Percentiles rank a stretch among this genome's conserved stretches.
phyloP scores from a whole-genome alignment of 225 moss, liverwort and hornwort species.

The Polytrichum commune region DNA sequence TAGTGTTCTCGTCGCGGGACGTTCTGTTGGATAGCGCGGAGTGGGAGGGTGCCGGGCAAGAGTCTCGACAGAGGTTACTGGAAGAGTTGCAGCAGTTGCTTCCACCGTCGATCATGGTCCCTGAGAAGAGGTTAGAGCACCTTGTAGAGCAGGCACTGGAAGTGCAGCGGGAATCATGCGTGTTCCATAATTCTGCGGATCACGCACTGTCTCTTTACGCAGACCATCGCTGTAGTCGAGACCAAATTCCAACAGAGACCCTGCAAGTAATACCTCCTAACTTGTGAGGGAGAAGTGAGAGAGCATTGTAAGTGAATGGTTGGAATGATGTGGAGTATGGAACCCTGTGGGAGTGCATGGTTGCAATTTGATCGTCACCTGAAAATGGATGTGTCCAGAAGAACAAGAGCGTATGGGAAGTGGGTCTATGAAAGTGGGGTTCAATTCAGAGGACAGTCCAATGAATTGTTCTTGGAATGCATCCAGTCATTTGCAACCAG shows the following conservation, averaged over 20 bases:
- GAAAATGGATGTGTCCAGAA: too few relatives aligned
- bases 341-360: too few relatives aligned
- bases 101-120: conserved; percentile 97
- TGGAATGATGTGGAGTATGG: too few relatives aligned
- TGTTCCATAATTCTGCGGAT: conserved; percentile 92
- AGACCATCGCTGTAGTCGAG: conserved; percentile 96
- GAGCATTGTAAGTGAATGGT: too few relatives aligned
- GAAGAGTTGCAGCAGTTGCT: conserved; percentile 92
- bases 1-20: conserved; percentile 83
- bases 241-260: conserved; percentile 91
- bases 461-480: too few relatives aligned
- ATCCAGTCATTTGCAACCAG: too few relatives aligned
- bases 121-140: conserved; percentile 94
- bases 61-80: conserved; percentile 73
- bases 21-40: conserved; percentile 74
- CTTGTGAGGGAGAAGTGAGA: too few relatives aligned
- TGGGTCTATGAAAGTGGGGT: too few relatives aligned
- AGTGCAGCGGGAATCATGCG: conserved; percentile 90
- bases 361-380: too few relatives aligned
- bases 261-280: conserved; percentile 59
- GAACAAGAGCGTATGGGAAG: too few relatives aligned
- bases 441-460: too few relatives aligned
- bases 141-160: conserved; percentile 95
- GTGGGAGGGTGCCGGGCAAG: conserved; percentile 85
- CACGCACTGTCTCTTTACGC: conserved; percentile 89